phyloP scores from a whole-genome alignment of 1,284 basidiomycete species.

The Heliocybe sulcata region DNA sequence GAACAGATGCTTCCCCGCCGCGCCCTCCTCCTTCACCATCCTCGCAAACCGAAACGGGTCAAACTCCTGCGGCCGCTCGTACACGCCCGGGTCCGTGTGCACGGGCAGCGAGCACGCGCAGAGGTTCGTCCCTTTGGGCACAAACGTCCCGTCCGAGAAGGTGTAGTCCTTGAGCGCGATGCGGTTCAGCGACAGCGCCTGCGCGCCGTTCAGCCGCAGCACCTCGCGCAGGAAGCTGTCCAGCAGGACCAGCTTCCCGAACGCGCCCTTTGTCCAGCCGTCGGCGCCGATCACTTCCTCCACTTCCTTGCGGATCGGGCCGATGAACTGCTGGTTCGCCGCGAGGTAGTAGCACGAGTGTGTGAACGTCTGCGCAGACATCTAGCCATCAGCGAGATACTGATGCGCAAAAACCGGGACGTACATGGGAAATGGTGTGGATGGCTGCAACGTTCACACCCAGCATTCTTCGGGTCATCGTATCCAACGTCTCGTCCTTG shows the following conservation, averaged over 20 bases:
- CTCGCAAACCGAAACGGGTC: conserved; percentile 17
- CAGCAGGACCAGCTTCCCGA: conserved; percentile 9
- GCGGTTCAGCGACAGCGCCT: conserved; percentile 6
- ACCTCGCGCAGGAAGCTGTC: conserved; percentile 28
- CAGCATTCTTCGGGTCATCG: conserved; percentile 6
- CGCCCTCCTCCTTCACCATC: conserved; percentile 21
- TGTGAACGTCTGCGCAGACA: conserved; percentile 7
- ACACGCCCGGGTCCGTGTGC: conserved; percentile 4
- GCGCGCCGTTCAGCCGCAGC: conserved; percentile 24
- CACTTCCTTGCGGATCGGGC: conserved; percentile 8
- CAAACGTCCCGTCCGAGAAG: conserved; percentile 15
- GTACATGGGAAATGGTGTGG: conserved; percentile 6
- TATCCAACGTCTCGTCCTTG: not conserved
- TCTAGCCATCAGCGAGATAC: not conserved
- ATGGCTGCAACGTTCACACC: conserved; percentile 10
- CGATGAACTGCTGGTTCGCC: conserved; percentile 15
- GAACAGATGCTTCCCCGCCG: conserved; percentile 20
- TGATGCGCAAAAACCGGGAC: not conserved
- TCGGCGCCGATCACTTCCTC: conserved; percentile 5
- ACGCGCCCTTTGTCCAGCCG: conserved; percentile 12
- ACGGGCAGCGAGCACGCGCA: conserved; percentile 3
- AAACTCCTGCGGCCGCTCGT: conserved; percentile 7
- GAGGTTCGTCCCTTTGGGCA: conserved; percentile 12
- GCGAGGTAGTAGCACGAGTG: conserved; percentile 10
- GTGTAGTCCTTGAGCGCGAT: conserved; percentile 12